These are phyloP conservation scores for Microsporum canis DNA, from an alignment of 2,329 filamentous ascomycete genomes.

Conservation along the genomic window DNA sequence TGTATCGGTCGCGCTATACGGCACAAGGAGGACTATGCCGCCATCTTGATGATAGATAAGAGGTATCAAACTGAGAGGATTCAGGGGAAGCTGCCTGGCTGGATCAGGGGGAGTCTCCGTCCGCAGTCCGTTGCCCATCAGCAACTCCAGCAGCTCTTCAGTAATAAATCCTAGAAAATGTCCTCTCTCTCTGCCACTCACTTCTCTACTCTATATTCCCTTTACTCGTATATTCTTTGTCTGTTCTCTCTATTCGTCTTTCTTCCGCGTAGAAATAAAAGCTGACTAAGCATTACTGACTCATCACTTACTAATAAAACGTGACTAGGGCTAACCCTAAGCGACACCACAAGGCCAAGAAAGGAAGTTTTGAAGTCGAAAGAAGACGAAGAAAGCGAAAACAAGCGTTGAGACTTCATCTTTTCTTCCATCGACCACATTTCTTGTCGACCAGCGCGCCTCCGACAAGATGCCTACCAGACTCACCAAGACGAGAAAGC, in stretches of 20 bases:
- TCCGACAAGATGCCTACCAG: slow-evolving; percentile 42
- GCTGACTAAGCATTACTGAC: not conserved
- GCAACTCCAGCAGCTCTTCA: not conserved
- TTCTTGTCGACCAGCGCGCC: slow-evolving; percentile 32
- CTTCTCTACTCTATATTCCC: not conserved
- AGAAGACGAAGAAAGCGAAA: slow-evolving; percentile 15
- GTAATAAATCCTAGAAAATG: not conserved
- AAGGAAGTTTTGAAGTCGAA: slow-evolving; percentile 14
- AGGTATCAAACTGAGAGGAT: slow-evolving; percentile 67
- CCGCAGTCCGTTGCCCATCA: not conserved
- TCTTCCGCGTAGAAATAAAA: not conserved
- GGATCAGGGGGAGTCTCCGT: slow-evolving; percentile 64
- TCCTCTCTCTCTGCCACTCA: not conserved
- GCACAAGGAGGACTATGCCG: slow-evolving; percentile 78
- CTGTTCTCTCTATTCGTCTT: not conserved
- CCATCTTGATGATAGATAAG: slow-evolving; percentile 73
- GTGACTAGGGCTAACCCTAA: slow-evolving; percentile 1
- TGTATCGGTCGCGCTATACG: slow-evolving; percentile 87
- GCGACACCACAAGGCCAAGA: slow-evolving; percentile 15
- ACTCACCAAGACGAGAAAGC: slow-evolving; percentile 41
- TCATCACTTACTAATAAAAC: not conserved
- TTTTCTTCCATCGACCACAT: slow-evolving; percentile 12
- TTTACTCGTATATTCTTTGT: not conserved
- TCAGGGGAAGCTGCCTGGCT: slow-evolving; percentile 67
- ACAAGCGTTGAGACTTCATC: slow-evolving; percentile 24